Percentiles rank a stretch among this genome's conserved stretches.
These are phyloP conservation scores for Mytilinidion resinicola DNA, from an alignment of 495 filamentous ascomycete species.

Conservation along the genomic window DNA sequence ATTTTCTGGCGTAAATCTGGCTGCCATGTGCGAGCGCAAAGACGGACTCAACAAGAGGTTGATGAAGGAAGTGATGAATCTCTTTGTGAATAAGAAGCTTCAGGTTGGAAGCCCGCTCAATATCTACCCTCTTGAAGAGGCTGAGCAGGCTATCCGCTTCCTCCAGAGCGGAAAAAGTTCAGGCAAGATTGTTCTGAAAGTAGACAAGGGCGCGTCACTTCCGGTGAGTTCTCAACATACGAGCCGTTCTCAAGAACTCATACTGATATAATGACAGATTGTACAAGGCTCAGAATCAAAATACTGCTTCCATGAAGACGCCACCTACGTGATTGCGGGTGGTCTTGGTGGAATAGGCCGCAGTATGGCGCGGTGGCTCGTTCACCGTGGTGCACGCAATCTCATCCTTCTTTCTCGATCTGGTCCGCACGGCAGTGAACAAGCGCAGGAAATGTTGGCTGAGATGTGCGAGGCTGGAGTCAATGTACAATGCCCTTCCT, in stretches of 20 bases:
- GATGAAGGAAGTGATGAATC: neutral
- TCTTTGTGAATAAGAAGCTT: neutral
- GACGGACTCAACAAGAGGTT: neutral
- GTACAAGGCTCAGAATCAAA: no score
- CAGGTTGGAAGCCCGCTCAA: neutral
- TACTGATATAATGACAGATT: no score
- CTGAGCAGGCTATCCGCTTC: conserved; percentile 6
- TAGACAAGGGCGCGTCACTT: neutral
- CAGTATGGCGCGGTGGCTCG: neutral
- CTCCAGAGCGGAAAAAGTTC: conserved; percentile 3
- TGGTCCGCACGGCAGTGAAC: no score
- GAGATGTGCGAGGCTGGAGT: neutral
- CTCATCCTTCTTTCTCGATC: neutral
- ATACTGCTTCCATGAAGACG: neutral
- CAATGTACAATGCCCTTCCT: neutral
- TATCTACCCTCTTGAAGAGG: neutral
- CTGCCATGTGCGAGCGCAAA: neutral
- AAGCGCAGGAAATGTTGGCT: neutral
- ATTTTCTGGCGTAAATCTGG: conserved; percentile 1
- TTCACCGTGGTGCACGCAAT: neutral
- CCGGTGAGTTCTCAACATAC: no score
- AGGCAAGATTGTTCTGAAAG: conserved; percentile 6
- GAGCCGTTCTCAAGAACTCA: no score
- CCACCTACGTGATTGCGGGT: neutral
- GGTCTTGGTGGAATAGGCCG: conserved; percentile 1